Evolutionary conservation across 441 rosid genomes (phyloP).

Genomic region (Croton laevigatus): DNA sequence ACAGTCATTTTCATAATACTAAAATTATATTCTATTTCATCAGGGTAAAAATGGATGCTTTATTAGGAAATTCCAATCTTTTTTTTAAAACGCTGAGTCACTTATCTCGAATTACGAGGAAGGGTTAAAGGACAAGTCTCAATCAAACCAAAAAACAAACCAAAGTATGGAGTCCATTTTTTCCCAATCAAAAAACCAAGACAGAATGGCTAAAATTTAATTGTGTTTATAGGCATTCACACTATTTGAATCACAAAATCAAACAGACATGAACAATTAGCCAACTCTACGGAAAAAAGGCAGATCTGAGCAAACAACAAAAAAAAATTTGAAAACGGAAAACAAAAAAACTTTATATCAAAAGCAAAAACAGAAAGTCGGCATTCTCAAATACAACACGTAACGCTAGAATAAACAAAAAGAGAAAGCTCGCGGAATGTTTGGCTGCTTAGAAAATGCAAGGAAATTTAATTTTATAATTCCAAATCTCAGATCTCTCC

Average conservation of each 20-base stretch:
- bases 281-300: neutral
- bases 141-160: too few species aligned
- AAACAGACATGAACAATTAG: neutral
- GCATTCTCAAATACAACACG: neutral
- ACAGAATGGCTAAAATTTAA: too few species aligned
- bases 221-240: neutral
- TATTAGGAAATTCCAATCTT: neutral
- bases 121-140: too few species aligned
- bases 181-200: neutral
- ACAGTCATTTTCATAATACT: too few species aligned
- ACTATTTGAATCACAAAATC: neutral
- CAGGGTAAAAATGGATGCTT: neutral
- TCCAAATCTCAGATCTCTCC: slow-evolving; percentile 24
- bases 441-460: slow-evolving; percentile 9
- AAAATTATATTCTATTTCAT: neutral
- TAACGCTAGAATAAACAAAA: neutral
- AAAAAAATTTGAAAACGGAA: slow-evolving; percentile 2
- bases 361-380: slow-evolving; percentile 2
- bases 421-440: neutral
- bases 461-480: neutral
- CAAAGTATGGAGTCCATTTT: too few species aligned
- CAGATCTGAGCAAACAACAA: slow-evolving; percentile 30
- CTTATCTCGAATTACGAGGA: too few species aligned
- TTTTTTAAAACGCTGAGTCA: too few species aligned
- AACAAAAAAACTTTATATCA: neutral